These are phyloP conservation scores for Mariannaea elegans DNA, from an alignment of 2,329 filamentous ascomycete species.

Conservation along the genomic window DNA sequence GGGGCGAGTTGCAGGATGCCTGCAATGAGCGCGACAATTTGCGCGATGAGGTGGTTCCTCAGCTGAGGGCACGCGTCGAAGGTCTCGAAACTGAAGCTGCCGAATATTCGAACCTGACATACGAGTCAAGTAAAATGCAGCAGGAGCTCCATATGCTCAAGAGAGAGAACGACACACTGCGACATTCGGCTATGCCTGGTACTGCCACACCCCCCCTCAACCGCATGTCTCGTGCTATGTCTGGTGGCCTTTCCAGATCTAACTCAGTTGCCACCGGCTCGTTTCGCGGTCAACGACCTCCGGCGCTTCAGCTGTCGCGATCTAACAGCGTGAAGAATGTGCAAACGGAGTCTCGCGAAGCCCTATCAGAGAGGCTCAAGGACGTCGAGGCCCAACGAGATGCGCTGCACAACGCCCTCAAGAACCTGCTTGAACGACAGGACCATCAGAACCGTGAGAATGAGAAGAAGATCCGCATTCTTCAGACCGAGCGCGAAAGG, in stretches of 20 bases:
- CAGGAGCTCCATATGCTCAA: constrained; percentile 82
- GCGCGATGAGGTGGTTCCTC: constrained; percentile 85
- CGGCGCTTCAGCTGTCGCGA: constrained; percentile 60
- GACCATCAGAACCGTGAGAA: constrained; percentile 86
- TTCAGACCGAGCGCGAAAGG: constrained; percentile 82
- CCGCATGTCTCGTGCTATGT: constrained; percentile 43
- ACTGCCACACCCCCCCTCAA: constrained; percentile 35
- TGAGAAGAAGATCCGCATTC: constrained; percentile 77
- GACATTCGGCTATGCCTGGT: constrained; percentile 48
- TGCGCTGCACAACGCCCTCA: constrained; percentile 86
- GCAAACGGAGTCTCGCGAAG: constrained; percentile 69
- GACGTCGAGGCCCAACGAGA: constrained; percentile 95
- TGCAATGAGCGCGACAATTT: constrained; percentile 92
- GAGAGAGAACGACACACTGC: constrained; percentile 70
- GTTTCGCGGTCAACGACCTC: constrained; percentile 50
- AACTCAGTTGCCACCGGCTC: constrained; percentile 71
- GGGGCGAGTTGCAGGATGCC: constrained; percentile 81
- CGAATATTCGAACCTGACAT: constrained; percentile 76
- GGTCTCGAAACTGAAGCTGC: constrained; percentile 79
- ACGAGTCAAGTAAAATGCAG: constrained; percentile 85
- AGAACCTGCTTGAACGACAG: constrained; percentile 85
- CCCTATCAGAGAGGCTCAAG: constrained; percentile 81
- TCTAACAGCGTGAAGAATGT: constrained; percentile 66
- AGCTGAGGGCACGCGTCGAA: constrained; percentile 78
- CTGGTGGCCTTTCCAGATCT: constrained; percentile 67